A percentile compares a stretch with the other conserved stretches of the same genome.
These are phyloP conservation scores for Lunasporangiospora selenospora DNA, from an alignment of 192 early-diverging fungal species.

Conservation along the genomic window DNA sequence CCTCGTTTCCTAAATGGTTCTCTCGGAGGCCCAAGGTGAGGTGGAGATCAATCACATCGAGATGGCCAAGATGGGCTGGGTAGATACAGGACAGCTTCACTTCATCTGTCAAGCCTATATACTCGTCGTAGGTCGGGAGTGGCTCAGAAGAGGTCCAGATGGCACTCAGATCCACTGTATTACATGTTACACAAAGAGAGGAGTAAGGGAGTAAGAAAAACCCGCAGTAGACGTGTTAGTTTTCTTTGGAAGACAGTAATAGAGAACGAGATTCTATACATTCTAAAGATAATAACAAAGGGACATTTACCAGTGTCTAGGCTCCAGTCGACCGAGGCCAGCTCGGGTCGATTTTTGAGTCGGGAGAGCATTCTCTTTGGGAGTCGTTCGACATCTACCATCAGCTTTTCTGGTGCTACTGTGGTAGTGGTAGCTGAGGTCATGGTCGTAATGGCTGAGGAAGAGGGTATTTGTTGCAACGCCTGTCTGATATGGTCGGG, in stretches of 20 bases:
- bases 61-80: conserved; percentile 15
- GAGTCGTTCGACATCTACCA: conserved; percentile 34
- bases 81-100: conserved; percentile 18
- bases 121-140: conserved; percentile 29
- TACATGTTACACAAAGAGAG: background rate
- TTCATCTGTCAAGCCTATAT: conserved; percentile 19
- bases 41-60: conserved; percentile 35
- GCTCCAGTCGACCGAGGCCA: conserved; percentile 25
- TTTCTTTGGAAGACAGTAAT: no score
- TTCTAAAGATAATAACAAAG: background rate
- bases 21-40: conserved; percentile 19
- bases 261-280: no score
- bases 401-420: no score
- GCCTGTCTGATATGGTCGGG: no score
- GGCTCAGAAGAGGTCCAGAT: conserved; percentile 19
- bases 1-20: no score
- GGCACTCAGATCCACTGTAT: conserved; percentile 34
- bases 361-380: conserved; percentile 28
- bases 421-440: no score
- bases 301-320: conserved; percentile 24
- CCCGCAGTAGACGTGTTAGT: no score
- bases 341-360: conserved; percentile 25
- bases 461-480: no score
- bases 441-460: no score
- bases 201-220: background rate